Conservation (phyloP, 768 basidiomycete genomes). For the Tubosaeta brunneosetosa region DNA sequence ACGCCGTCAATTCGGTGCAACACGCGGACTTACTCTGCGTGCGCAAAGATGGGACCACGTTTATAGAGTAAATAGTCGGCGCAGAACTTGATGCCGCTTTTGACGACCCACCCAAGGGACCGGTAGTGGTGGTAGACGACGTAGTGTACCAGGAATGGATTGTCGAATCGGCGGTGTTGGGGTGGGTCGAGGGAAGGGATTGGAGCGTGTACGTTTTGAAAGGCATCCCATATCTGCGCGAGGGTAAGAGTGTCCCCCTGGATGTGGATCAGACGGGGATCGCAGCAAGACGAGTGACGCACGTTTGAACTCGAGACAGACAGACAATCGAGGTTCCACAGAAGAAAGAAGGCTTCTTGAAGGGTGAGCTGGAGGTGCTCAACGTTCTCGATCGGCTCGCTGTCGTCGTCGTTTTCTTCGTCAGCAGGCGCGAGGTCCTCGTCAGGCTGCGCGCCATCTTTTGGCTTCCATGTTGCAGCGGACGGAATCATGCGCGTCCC, state of each 20-base stretch:
- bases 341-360: slow-evolving; percentile 84
- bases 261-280: not conserved
- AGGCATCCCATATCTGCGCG: slow-evolving; percentile 58
- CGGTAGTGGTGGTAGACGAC: slow-evolving; percentile 92
- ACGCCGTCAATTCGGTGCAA: not conserved
- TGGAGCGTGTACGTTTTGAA: slow-evolving; percentile 50
- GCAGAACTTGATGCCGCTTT: slow-evolving; percentile 95
- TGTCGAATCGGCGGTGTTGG: slow-evolving; percentile 60
- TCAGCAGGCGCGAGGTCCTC: slow-evolving; percentile 12
- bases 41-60: slow-evolving; percentile 89
- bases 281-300: slow-evolving; percentile 18
- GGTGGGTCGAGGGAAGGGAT: slow-evolving; percentile 24
- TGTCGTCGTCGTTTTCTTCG: slow-evolving; percentile 36
- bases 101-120: slow-evolving; percentile 95
- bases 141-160: slow-evolving; percentile 89
- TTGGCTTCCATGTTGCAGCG: slow-evolving; percentile 74
- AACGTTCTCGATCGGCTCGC: slow-evolving; percentile 60
- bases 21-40: slow-evolving; percentile 74
- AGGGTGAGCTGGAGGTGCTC: slow-evolving; percentile 91
- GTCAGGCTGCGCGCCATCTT: slow-evolving; percentile 17
- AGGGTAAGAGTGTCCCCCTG: slow-evolving; percentile 55
- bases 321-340: slow-evolving; percentile 81
- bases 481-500: slow-evolving; percentile 56
- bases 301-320: slow-evolving; percentile 67
- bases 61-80: slow-evolving; percentile 94